Evolutionary conservation across 202 grass and related monocot species (phyloP), one percentile per base, ranked within the genome.

Genomic region (Digitaria exilis): DNA sequence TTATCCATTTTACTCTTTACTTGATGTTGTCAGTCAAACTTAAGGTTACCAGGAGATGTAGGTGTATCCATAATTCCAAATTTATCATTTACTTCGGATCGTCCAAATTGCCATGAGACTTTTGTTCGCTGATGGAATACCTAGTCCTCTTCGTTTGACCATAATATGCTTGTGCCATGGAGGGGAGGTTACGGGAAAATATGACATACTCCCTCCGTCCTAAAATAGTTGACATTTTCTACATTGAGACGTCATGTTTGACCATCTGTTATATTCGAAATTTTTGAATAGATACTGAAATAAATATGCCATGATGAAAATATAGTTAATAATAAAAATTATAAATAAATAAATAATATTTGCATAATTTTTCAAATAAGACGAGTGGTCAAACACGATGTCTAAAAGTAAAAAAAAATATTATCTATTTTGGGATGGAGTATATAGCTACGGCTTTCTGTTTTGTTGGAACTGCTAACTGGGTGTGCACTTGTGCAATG

Each of bases 151-250:
- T 75, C 35, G 41, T 94, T 59, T 65, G 21, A 25, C 58, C 89
- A 99, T 93, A 98, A 83, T 99, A 99, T 82, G 96, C 96, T 43
- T 99, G 96, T 82, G 96, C 96, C 55, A 99, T 99, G 96, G 94
- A 99, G 87, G 93, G 96, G 94, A 99, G 87, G 93, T 99, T 25
- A 99, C 93, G 11, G 96, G 96, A 85, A 99, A 92, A 90, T 84
- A 87, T 7, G 96, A 99, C 62, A 92, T 7, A 93, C n/a, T n/a
- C n/a, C n/a, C n/a, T n/a, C n/a, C n/a, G n/a, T n/a, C n/a, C n/a
- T n/a, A n/a, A n/a, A n/a, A n/a, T n/a, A n/a, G n/a, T n/a, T n/a
- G n/a, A n/a, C n/a, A n/a, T n/a, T n/a, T n/a, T n/a, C n/a, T n/a
- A n/a, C n/a, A n/a, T n/a, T n/a, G n/a, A n/a, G n/a, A n/a, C n/a